Percentiles rank a stretch among this genome's conserved stretches.
Conservation (phyloP, 1,139 yeast genomes). For the Lodderomyces orthopsilosis region DNA sequence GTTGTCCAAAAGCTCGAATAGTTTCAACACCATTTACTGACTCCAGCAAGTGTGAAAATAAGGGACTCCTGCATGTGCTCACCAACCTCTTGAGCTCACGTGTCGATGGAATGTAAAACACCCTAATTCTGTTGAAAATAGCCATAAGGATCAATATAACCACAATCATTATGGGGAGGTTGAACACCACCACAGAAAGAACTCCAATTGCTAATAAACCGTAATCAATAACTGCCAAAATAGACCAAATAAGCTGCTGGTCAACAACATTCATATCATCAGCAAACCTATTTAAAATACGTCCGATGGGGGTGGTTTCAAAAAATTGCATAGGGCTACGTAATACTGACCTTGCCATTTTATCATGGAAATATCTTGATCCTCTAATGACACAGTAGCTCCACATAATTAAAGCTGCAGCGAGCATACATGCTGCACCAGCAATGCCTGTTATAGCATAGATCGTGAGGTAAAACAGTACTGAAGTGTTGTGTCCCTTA, state of each 20-base stretch:
- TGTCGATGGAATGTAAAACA: conserved; percentile 32
- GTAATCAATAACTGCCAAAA: conserved; percentile 22
- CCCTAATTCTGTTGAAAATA: conserved; percentile 30
- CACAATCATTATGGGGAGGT: conserved; percentile 34
- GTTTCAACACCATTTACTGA: conserved; percentile 39
- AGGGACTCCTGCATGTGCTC: conserved; percentile 32
- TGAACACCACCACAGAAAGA: conserved; percentile 27
- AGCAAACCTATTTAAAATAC: conserved; percentile 37
- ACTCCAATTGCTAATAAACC: conserved; percentile 24
- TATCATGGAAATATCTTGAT: conserved; percentile 32
- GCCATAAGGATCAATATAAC: conserved; percentile 21
- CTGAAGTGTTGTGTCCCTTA: conserved; percentile 18
- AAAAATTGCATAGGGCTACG: conserved; percentile 43
- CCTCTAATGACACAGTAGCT: conserved; percentile 27
- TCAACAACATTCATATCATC: conserved; percentile 36
- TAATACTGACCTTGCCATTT: conserved; percentile 32
- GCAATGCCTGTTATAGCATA: conserved; percentile 26
- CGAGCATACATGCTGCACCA: conserved; percentile 24
- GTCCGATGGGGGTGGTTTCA: conserved; percentile 40
- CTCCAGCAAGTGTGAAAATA: conserved; percentile 38
- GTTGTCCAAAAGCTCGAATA: conserved; percentile 30
- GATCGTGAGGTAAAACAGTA: conserved; percentile 21
- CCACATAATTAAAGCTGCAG: conserved; percentile 28
- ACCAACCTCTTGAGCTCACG: conserved; percentile 36
- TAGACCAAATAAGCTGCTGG: conserved; percentile 28